Base-by-base conservation (phyloP, 257 asterid species). In the Solanum medicagineum region DNA sequence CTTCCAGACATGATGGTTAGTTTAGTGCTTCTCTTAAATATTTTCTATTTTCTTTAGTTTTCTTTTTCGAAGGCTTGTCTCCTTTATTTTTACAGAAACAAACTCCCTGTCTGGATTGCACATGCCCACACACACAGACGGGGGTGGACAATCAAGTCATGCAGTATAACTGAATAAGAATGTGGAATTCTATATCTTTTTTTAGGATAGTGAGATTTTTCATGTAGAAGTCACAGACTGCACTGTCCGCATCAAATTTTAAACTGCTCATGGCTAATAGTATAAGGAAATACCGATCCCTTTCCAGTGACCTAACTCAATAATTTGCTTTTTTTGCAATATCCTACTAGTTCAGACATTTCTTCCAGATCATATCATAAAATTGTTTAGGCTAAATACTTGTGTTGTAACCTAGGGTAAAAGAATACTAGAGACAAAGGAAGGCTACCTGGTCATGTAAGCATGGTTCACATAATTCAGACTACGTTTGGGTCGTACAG, bases 1-100 rank as follows among this genome's bases (percentile, higher is more conserved):
- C 99, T 97, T 90, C 98, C 99, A 69, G 99, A 97, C 90, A 95
- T 97, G 98, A 90, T 95, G 99, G 99, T 97, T 89, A 91, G 95
- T 88, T 65, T 65, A 16, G 54, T 83, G 32, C 65, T 83, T 65
- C 59, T 65, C 17, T 24, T 62, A 44, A 45, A 65, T 36, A 24
- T 49, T 42, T 40, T 83, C 26, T 40, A 44, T 51, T 75, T 75
- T 49, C 81, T 75, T 47, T 47, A 16, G 24, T 49, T 74, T 75
- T 49, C 65, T 9, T 77, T 24, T 26, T 53, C 53, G 63, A 77
- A 77, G 63, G 47, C 47, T 8, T 8, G 62, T 26, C 15, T 77
- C 63, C 47, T 26, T 49, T 75, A 32, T 53, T 75, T 24, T 51
- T 29, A 51, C 45, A 51, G 82, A 49, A 49, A 75, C 51, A 49